Evolutionary conservation across 306 rosid genomes (phyloP).

Genomic region (Cicer judaicum): DNA sequence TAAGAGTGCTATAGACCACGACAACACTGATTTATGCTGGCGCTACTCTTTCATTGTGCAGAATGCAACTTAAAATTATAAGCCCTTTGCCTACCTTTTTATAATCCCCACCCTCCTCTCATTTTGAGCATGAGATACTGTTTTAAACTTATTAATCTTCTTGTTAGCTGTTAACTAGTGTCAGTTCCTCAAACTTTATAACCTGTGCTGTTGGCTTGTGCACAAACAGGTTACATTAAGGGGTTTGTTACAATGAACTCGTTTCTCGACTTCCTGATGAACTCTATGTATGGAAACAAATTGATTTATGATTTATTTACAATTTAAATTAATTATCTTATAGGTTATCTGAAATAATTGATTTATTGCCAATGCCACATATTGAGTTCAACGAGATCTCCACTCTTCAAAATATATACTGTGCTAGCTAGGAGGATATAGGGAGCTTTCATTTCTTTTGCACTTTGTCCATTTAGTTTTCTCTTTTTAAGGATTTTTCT

Average conservation of each 20-base stretch:
- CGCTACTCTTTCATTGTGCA: slow-evolving; percentile 9
- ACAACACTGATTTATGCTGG: slow-evolving; percentile 26
- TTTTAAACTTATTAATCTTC: slow-evolving; percentile 23
- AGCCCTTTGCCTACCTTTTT: slow-evolving; percentile 5
- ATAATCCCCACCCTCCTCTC: not conserved
- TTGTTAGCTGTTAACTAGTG: slow-evolving; percentile 20
- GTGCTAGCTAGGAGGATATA: slow-evolving; percentile 22
- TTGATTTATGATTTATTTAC: slow-evolving; percentile 1
- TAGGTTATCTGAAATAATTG: slow-evolving; percentile 14
- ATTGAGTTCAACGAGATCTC: slow-evolving; percentile 9
- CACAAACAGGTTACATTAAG: not conserved
- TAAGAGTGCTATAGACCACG: slow-evolving; percentile 13
- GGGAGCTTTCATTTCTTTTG: slow-evolving; percentile 31
- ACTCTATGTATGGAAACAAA: not conserved
- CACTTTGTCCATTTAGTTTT: slow-evolving; percentile 30
- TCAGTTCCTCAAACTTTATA: slow-evolving; percentile 18
- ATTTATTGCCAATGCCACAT: not conserved
- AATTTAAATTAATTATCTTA: slow-evolving; percentile 15
- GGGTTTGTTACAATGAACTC: not conserved
- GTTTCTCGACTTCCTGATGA: not conserved
- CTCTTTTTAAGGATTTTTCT: slow-evolving; percentile 27
- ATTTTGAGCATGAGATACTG: not conserved
- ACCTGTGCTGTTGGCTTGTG: not conserved
- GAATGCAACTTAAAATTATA: slow-evolving; percentile 9
- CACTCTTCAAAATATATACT: slow-evolving; percentile 15